A percentile compares a stretch with the other conserved stretches of the same genome.
Conservation (phyloP, 208 protist genomes). For the Leishmania braziliensis region DNA sequence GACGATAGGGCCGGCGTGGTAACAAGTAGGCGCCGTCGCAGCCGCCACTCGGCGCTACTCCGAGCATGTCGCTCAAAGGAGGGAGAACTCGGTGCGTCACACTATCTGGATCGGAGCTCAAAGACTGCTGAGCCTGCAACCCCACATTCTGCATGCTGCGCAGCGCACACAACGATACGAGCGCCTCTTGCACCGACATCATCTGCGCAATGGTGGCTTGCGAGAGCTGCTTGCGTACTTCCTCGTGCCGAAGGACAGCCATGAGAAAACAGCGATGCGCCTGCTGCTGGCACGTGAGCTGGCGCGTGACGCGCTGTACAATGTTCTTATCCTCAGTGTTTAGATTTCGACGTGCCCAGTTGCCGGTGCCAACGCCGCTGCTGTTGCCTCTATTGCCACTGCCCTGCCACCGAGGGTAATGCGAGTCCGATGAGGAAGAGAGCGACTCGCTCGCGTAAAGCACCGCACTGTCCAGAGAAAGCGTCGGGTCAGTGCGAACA, state of each 20-base stretch:
- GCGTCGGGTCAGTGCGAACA: constrained; percentile 46
- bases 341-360: constrained; percentile 78
- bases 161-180: constrained; percentile 61
- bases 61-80: constrained; percentile 23
- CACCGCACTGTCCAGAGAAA: constrained; percentile 70
- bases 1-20: constrained; percentile 21
- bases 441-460: constrained; percentile 34
- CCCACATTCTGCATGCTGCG: constrained; percentile 80
- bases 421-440: neutral
- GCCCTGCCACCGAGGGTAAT: neutral
- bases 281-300: constrained; percentile 66
- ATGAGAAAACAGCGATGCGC: constrained; percentile 72
- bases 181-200: constrained; percentile 72
- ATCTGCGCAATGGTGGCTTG: constrained; percentile 58
- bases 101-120: neutral
- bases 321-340: constrained; percentile 80
- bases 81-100: constrained; percentile 16
- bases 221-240: constrained; percentile 36
- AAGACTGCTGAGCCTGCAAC: constrained; percentile 13
- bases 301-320: constrained; percentile 65
- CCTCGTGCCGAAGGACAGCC: constrained; percentile 53
- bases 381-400: neutral
- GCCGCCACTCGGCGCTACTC: neutral
- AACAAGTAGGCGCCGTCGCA: constrained; percentile 7
- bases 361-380: constrained; percentile 21